phyloP scores from a whole-genome alignment of 306 rosid species.

The Alnus glutinosa region DNA sequence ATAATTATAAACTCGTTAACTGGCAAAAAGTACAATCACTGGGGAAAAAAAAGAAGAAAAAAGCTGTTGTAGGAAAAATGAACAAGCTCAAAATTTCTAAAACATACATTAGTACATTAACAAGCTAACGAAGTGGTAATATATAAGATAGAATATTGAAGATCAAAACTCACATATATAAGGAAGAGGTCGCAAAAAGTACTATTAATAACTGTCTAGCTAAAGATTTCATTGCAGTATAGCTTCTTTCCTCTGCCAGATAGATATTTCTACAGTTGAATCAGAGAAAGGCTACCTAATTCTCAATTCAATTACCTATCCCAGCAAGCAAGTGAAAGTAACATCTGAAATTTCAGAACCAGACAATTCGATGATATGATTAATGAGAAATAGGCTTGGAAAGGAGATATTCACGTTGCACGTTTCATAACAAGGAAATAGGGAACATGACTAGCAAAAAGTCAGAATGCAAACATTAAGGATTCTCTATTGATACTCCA shows the following conservation, averaged over 20 bases:
- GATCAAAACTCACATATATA: neutral
- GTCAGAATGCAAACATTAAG: neutral
- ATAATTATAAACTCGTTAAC: conserved; percentile 17
- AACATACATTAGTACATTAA: neutral
- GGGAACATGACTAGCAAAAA: neutral
- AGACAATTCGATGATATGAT: neutral
- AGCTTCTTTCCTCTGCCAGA: neutral
- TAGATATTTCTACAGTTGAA: neutral
- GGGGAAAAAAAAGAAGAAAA: neutral
- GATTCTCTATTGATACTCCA: neutral
- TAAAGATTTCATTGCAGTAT: neutral
- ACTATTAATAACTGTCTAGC: neutral
- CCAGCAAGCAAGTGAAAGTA: neutral
- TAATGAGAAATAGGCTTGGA: neutral
- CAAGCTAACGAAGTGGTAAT: neutral
- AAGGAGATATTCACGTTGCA: neutral
- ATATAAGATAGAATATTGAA: neutral
- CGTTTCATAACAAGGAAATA: neutral
- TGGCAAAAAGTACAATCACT: conserved; percentile 11
- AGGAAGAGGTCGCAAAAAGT: neutral
- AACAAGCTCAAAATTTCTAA: neutral
- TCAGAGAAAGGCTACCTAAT: neutral
- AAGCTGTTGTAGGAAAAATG: neutral
- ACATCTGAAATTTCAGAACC: neutral
- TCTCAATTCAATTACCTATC: neutral